Percentiles rank a stretch among this genome's conserved stretches.
These are phyloP conservation scores for Galium porrigens DNA, from an alignment of 305 asterid species.

Conservation along the genomic window DNA sequence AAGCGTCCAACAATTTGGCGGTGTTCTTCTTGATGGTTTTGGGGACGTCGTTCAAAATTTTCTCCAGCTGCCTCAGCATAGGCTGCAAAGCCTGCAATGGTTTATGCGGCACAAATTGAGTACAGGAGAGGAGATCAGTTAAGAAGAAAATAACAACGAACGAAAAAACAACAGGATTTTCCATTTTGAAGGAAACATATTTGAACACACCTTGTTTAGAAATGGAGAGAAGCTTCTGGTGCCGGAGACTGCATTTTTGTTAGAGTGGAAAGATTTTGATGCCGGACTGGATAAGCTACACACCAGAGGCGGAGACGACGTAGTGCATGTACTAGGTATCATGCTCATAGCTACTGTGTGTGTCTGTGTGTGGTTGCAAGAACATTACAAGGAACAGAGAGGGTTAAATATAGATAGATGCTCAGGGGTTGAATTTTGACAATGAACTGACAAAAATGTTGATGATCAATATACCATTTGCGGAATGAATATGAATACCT, in stretches of 20 bases:
- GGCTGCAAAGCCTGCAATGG: background rate
- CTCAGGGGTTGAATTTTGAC: background rate
- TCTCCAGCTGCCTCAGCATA: background rate
- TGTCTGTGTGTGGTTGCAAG: too few relatives aligned
- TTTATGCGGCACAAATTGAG: background rate
- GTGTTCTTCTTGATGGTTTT: background rate
- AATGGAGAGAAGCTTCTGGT: background rate
- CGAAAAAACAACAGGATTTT: background rate
- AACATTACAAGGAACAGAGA: too few relatives aligned
- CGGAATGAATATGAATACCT: too few relatives aligned
- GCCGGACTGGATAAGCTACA: background rate
- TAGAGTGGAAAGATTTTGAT: background rate
- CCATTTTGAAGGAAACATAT: too few relatives aligned
- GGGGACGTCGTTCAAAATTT: background rate
- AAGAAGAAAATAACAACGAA: too few relatives aligned
- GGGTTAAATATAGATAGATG: too few relatives aligned
- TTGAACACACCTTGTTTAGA: background rate
- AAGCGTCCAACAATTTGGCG: background rate
- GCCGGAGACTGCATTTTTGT: background rate
- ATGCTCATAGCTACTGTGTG: background rate
- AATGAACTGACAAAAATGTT: background rate
- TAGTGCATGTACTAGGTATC: background rate
- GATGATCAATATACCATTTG: too few relatives aligned
- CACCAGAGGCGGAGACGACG: background rate
- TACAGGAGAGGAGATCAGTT: too few relatives aligned